Conservation (phyloP, 805 yeast genomes). For the Kluyveromyces aestuarii region DNA sequence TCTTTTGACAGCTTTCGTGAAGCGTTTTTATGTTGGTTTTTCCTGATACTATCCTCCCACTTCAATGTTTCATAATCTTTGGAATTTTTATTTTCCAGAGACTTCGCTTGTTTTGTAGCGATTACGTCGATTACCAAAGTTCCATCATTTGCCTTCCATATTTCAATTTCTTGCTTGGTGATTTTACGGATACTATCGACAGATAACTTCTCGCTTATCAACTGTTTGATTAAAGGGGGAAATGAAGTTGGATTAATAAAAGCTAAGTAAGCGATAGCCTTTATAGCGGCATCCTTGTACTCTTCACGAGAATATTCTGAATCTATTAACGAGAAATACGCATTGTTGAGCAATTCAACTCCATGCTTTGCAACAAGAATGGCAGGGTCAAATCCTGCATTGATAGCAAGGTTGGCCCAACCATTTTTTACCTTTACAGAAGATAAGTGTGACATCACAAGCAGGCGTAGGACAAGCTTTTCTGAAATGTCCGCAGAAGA, state of each 20-base stretch:
- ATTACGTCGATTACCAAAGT: conserved; percentile 59
- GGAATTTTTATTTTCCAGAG: conserved; percentile 54
- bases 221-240: conserved; percentile 40
- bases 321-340: not conserved
- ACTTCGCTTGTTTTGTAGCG: conserved; percentile 34
- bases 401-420: conserved; percentile 72
- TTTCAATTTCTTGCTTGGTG: conserved; percentile 42
- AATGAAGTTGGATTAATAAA: conserved; percentile 52
- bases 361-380: conserved; percentile 33
- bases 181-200: conserved; percentile 30
- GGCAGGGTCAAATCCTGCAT: conserved; percentile 58
- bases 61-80: conserved; percentile 78
- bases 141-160: conserved; percentile 66
- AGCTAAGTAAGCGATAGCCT: conserved; percentile 42
- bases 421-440: conserved; percentile 37
- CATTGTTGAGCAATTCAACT: conserved; percentile 11
- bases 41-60: conserved; percentile 84
- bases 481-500: conserved; percentile 20
- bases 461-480: conserved; percentile 30
- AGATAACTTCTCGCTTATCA: conserved; percentile 37
- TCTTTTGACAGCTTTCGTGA: conserved; percentile 63
- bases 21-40: conserved; percentile 49
- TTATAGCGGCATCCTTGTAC: conserved; percentile 37
- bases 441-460: conserved; percentile 38
- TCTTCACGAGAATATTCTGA: not conserved